These are phyloP conservation scores for Aulographum hederae DNA, from an alignment of 2,329 filamentous ascomycete species.

Conservation along the genomic window DNA sequence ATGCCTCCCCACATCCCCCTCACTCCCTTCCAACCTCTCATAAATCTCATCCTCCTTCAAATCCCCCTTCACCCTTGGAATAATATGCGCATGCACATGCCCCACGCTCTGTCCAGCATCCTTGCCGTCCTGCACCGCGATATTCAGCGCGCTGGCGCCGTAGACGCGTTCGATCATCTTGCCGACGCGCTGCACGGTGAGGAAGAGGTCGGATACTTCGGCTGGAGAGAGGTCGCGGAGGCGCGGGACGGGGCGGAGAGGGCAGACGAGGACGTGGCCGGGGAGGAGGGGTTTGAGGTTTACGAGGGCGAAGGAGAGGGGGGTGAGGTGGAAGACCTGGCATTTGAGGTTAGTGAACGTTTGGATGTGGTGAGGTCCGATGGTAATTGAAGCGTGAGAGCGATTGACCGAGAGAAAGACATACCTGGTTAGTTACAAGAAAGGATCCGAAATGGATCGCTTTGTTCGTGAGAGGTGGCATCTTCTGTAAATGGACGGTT, in stretches of 20 bases:
- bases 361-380: not conserved
- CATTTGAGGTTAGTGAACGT: slow-evolving; percentile 2
- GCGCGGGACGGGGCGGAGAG: slow-evolving; percentile 48
- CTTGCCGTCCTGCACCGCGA: slow-evolving; percentile 83
- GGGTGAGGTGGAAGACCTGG: slow-evolving; percentile 74
- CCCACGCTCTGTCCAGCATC: slow-evolving; percentile 87
- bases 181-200: slow-evolving; percentile 68
- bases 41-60: slow-evolving; percentile 60
- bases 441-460: slow-evolving; percentile 56
- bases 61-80: slow-evolving; percentile 49
- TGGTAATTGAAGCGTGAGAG: slow-evolving; percentile 1
- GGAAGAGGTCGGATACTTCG: slow-evolving; percentile 73
- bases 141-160: slow-evolving; percentile 62
- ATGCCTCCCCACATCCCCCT: slow-evolving; percentile 62
- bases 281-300: slow-evolving; percentile 91
- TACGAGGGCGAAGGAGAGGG: slow-evolving; percentile 69
- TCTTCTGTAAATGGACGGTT: no score
- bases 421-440: slow-evolving; percentile 56
- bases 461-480: slow-evolving; percentile 11
- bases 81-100: slow-evolving; percentile 86
- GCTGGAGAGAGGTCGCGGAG: slow-evolving; percentile 53
- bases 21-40: slow-evolving; percentile 62
- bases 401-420: slow-evolving; percentile 1
- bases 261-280: slow-evolving; percentile 83
- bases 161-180: slow-evolving; percentile 49